These are phyloP conservation scores for Papilionanthe hybrid DNA, from an alignment of 116 monocot species.

Conservation along the genomic window DNA sequence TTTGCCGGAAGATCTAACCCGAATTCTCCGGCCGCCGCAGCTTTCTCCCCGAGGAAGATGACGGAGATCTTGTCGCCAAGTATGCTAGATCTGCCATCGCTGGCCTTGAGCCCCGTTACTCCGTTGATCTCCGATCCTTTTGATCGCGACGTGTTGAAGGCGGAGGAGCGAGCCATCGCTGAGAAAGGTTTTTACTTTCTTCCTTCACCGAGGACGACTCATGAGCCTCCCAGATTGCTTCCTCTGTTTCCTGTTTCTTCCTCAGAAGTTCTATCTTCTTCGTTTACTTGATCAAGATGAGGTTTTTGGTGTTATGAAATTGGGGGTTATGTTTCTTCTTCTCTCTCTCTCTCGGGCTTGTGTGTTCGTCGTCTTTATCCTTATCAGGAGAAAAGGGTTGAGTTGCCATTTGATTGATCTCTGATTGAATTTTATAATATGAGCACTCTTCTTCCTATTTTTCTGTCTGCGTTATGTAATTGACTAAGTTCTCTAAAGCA, in stretches of 20 bases:
- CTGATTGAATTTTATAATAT: conserved; percentile 1
- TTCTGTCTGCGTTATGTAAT: not conserved
- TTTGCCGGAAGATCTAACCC: conserved; percentile 11
- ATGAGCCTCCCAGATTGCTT: conserved; percentile 63
- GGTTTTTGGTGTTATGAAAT: not conserved
- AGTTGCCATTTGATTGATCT: conserved; percentile 8
- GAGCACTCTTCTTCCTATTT: not conserved
- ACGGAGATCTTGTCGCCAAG: conserved; percentile 71
- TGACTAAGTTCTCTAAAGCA: not conserved
- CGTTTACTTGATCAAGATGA: not conserved
- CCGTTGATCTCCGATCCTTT: conserved; percentile 58
- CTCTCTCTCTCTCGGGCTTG: too few relatives aligned
- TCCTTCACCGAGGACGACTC: conserved; percentile 58
- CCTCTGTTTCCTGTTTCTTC: conserved; percentile 77
- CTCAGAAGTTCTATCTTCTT: conserved; percentile 18
- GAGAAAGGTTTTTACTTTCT: conserved; percentile 80
- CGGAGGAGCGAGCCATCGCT: conserved; percentile 74
- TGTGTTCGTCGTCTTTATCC: not conserved
- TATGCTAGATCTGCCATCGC: conserved; percentile 68
- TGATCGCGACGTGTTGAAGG: conserved; percentile 25
- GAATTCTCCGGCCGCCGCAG: not conserved
- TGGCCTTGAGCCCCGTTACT: conserved; percentile 74
- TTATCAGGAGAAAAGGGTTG: not conserved
- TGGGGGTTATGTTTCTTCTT: not conserved
- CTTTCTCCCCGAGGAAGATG: conserved; percentile 20